Conservation (phyloP, 768 basidiomycete species). For the Boletus sp. region DNA sequence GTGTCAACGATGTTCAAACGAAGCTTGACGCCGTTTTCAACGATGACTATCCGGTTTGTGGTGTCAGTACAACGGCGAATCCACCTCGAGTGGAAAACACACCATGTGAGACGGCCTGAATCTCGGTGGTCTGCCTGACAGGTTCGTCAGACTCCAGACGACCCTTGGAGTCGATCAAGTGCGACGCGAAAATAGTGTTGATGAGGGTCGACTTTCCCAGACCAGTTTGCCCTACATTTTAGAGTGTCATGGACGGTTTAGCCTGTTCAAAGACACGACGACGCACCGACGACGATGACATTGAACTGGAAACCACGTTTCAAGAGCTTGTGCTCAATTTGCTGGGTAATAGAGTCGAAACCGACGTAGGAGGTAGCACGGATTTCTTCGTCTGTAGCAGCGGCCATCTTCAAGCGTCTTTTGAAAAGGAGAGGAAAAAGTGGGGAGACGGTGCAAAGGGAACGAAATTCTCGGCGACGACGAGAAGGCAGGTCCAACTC, state of each 20-base stretch:
- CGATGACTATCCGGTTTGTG: slow-evolving; percentile 62
- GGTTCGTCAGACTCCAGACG: slow-evolving; percentile 85
- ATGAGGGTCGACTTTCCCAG: slow-evolving; percentile 98
- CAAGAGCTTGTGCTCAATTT: slow-evolving; percentile 98
- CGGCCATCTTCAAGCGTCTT: slow-evolving; percentile 33
- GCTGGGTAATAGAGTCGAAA: slow-evolving; percentile 95
- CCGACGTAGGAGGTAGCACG: slow-evolving; percentile 93
- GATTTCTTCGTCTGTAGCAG: slow-evolving; percentile 69
- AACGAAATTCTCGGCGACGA: slow-evolving; percentile 19
- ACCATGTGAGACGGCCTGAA: slow-evolving; percentile 95
- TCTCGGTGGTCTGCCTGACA: slow-evolving; percentile 94
- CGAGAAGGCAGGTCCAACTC: slow-evolving; percentile 12
- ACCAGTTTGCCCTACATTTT: slow-evolving; percentile 82
- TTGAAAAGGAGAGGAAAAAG: slow-evolving; percentile 16
- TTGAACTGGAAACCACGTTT: slow-evolving; percentile 99
- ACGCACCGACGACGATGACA: slow-evolving; percentile 92
- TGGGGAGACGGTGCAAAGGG: slow-evolving; percentile 2
- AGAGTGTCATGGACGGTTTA: neutral
- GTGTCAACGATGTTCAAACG: slow-evolving; percentile 98
- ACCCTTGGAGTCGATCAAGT: slow-evolving; percentile 97
- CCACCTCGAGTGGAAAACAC: slow-evolving; percentile 26
- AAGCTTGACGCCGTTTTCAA: slow-evolving; percentile 93
- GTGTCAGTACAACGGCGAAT: slow-evolving; percentile 10
- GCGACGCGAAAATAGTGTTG: slow-evolving; percentile 98
- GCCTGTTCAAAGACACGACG: neutral